Conservation (phyloP, 164 flowering plant genomes). For the Sedum album region DNA sequence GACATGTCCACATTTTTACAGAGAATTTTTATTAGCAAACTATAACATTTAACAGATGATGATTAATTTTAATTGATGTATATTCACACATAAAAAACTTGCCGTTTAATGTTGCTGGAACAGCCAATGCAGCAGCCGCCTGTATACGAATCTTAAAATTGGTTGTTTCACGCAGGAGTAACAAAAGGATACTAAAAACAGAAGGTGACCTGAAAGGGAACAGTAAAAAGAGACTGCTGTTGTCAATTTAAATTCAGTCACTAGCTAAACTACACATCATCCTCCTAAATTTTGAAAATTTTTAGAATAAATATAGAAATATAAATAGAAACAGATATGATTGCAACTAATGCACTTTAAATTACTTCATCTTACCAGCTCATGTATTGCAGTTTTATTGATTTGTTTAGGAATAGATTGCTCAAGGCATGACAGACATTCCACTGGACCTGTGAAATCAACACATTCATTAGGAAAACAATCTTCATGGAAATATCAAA, state of each 20-base stretch:
- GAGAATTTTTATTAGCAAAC: background rate
- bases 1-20: background rate
- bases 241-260: background rate
- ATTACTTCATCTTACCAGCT: slow-evolving; percentile 45
- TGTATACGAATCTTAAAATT: slow-evolving; percentile 91
- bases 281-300: background rate
- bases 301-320: background rate
- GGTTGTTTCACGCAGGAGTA: slow-evolving; percentile 81
- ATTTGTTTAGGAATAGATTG: slow-evolving; percentile 73
- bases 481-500: background rate
- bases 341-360: background rate
- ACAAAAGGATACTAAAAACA: slow-evolving; percentile 71
- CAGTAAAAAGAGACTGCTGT: background rate
- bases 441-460: slow-evolving; percentile 77
- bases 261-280: background rate
- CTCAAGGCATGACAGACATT: slow-evolving; percentile 95
- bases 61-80: background rate
- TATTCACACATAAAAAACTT: slow-evolving; percentile 14
- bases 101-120: slow-evolving; percentile 65
- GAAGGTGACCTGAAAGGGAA: slow-evolving; percentile 69
- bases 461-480: background rate
- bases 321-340: background rate
- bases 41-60: background rate
- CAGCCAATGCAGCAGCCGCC: slow-evolving; percentile 93
- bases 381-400: slow-evolving; percentile 53